These are phyloP conservation scores for Gossypium arboreum DNA, from an alignment of 345 rosid genomes.

Conservation along the genomic window DNA sequence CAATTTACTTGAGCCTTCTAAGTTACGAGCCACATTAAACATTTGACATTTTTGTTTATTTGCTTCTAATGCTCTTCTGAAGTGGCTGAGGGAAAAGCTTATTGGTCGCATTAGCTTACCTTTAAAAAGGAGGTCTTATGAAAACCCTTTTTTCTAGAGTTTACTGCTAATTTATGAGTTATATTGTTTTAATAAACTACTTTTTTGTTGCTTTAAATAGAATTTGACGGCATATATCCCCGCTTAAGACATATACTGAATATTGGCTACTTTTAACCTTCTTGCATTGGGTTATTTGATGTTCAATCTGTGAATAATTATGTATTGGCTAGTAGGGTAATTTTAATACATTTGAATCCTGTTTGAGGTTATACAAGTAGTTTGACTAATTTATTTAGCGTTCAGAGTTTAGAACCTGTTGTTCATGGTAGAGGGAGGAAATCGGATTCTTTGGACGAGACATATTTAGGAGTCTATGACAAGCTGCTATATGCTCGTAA, in stretches of 20 bases:
- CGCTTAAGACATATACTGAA: background rate
- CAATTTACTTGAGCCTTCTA: background rate
- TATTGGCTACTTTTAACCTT: background rate
- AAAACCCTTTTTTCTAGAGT: background rate
- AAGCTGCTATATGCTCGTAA: slow-evolving; percentile 86
- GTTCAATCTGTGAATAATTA: background rate
- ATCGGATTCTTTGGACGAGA: slow-evolving; percentile 64
- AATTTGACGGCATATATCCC: background rate
- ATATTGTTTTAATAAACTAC: background rate
- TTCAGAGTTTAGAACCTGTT: slow-evolving; percentile 67
- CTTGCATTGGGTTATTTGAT: background rate
- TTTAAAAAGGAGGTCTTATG: background rate
- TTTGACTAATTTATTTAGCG: slow-evolving; percentile 14
- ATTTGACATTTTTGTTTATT: background rate
- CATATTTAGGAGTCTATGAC: slow-evolving; percentile 76
- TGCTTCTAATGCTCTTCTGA: background rate
- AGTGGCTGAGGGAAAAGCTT: background rate
- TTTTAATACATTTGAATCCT: background rate
- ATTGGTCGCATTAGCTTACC: background rate
- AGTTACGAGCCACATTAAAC: background rate
- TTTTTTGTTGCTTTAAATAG: background rate
- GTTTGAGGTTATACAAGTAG: background rate
- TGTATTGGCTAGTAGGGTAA: background rate
- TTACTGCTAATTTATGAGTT: background rate
- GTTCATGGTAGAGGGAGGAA: slow-evolving; percentile 95